Base-by-base conservation (phyloP, 805 yeast genomes). In the Metschnikowia bowlesiae region DNA sequence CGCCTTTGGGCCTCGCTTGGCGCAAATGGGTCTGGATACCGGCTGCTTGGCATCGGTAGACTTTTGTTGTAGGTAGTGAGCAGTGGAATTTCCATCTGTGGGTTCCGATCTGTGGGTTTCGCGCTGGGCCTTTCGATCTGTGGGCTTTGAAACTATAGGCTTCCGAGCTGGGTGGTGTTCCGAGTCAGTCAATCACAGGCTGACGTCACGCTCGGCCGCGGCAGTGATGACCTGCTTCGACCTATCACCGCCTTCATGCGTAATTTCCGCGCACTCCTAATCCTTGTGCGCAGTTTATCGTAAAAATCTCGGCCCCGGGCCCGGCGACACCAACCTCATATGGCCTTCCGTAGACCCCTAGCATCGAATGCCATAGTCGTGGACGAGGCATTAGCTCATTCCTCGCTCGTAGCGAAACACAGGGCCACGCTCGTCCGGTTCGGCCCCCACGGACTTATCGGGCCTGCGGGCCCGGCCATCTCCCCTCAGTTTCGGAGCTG, bases 271-370 rank as follows among this genome's bases (percentile, higher is more conserved):
- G 31, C 38, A 28, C 11, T 38, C 16, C 41, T 13, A 2, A 13
- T 16, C 22, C 33, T 10, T 11, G 28, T n/a, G 45, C 29, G 45
- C 37, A 42, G 42, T 31, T 36, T 34, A 33, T 30, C 39, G 18
- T 32, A 47, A 40, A 34, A 34, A 40, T 28, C 43, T 48, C 43
- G 47, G 47, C 41, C 36, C 42, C 43, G 46, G 30, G 34, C 31
- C 42, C 22, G 35, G 37, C 28, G 42, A 39, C 31, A 39, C 28
- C 41, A 39, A 28, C 13, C 28, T 28, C 31, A 39, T 28, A 39
- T 28, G 18, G 18, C 30, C 31, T 8, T 39, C 26, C 5, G 16
- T 7, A n/a, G 32, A 8, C 41, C 32, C 5, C 13, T 13, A 8
- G 18, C 41, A 4, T 26, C 30, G 16, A n/a, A 13, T 13, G 22